Evolutionary conservation across 2,329 filamentous ascomycete genomes (phyloP), one percentile per base, ranked within the genome.

Genomic region (Celoporthe dispersa): DNA sequence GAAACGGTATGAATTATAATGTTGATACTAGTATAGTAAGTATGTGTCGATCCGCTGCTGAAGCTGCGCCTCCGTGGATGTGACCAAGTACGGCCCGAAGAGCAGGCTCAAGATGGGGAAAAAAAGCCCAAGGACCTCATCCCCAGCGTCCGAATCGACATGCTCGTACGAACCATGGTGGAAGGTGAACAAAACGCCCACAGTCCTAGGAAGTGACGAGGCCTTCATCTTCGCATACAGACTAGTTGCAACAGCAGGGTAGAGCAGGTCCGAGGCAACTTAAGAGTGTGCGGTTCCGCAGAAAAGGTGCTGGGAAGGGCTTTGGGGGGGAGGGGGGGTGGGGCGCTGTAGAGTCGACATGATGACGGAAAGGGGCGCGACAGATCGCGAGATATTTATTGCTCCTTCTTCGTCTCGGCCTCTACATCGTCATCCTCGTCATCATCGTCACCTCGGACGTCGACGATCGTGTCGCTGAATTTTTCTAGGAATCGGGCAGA

Each of bases 181-280:
- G 72, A 74, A 73, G 71, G 71, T 71, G 68, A 73, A 76, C 87
- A 89, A 88, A 84, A 89, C 87, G 87, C 81, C 75, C 74, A 76
- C 74, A 71, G 76, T 78, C 80, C 81, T 80, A 78, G 81, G 81
- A 79, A 75, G 75, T 78, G 78, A 75, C 75, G 79, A 81, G 81
- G 82, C 80, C 77, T 76, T 82, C 70, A 87, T 97, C 86, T 97
- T 86, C 93, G 94, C 59, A 97, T 92, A 90, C 89, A 92, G 94
- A 97, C 94, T 96, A 90, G 94, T 96, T 90, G 91, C 90, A 93
- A 94, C 89, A 88, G 90, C 90, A 95, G 88, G 88, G 92, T 87
- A 83, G 84, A 88, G 86, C 85, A 85, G 80, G 82, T 89, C 87
- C 68, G 88, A 94, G 93, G 88, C 93, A 97, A 96, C 94, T 97